These are phyloP conservation scores for Ricinus communis DNA, from an alignment of 345 rosid species.

Conservation along the genomic window DNA sequence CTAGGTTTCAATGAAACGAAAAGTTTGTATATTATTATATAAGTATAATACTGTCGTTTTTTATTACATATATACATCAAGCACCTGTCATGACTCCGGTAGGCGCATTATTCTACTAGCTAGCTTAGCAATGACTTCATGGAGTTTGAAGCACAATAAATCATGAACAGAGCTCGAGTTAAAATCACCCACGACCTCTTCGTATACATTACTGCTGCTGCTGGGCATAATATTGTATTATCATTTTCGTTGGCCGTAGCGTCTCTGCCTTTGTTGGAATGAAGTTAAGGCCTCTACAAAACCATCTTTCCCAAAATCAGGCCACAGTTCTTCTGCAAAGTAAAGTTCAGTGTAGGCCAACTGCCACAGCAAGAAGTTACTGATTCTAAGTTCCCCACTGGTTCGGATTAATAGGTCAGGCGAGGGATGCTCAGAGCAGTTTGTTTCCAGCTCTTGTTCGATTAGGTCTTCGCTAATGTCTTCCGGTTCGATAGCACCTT, in stretches of 20 bases:
- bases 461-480: conserved; percentile 58
- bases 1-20: no score
- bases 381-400: conserved; percentile 71
- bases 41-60: no score
- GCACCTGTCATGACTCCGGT: no score
- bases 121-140: no score
- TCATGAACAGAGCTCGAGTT: no score
- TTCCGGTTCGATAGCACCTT: conserved; percentile 44
- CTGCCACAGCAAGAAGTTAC: conserved; percentile 84
- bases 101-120: no score
- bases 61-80: no score
- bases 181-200: no score
- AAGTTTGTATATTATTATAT: no score
- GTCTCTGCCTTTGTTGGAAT: conserved; percentile 68
- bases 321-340: conserved; percentile 66
- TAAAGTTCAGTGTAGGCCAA: conserved; percentile 79
- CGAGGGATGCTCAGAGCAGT: conserved; percentile 54
- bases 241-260: conserved; percentile 51
- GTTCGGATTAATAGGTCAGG: conserved; percentile 80
- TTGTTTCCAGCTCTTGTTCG: conserved; percentile 66
- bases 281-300: conserved; percentile 60
- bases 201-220: no score
- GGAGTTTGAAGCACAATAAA: no score
- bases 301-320: conserved; percentile 65
- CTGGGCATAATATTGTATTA: no score